Conservation (phyloP, 2,329 filamentous ascomycete species). For the Shiraia sp. region DNA sequence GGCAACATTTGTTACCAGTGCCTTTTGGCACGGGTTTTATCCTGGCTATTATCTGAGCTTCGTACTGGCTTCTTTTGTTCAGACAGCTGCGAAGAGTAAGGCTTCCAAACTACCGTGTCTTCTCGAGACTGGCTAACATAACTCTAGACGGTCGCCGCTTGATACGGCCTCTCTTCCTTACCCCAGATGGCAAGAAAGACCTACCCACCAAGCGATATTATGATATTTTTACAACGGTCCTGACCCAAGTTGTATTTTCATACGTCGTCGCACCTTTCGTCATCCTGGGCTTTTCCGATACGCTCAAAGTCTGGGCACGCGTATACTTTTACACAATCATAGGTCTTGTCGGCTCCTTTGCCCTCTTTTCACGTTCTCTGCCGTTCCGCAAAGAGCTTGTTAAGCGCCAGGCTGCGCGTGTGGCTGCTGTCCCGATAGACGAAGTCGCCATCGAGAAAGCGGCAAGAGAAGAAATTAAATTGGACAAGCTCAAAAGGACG, state of each 20-base stretch:
- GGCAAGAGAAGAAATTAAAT: slow-evolving; percentile 39
- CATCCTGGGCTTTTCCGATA: slow-evolving; percentile 72
- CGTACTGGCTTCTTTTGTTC: slow-evolving; percentile 84
- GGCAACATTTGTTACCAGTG: slow-evolving; percentile 91
- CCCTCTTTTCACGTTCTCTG: slow-evolving; percentile 79
- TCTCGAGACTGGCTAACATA: neutral
- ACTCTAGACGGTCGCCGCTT: slow-evolving; percentile 80
- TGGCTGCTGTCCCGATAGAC: slow-evolving; percentile 26
- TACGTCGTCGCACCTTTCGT: slow-evolving; percentile 87
- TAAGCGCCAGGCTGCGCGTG: slow-evolving; percentile 32
- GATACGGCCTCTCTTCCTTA: slow-evolving; percentile 89
- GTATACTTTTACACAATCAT: slow-evolving; percentile 88
- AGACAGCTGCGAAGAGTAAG: slow-evolving; percentile 92
- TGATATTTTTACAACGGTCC: slow-evolving; percentile 74
- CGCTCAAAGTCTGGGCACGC: slow-evolving; percentile 75
- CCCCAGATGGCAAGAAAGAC: slow-evolving; percentile 64
- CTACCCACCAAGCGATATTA: slow-evolving; percentile 79
- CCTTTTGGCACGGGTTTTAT: slow-evolving; percentile 98
- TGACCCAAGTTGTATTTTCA: slow-evolving; percentile 80
- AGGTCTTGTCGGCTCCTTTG: slow-evolving; percentile 66
- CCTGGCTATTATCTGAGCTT: slow-evolving; percentile 95
- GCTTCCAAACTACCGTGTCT: slow-evolving; percentile 18
- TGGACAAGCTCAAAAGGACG: slow-evolving; percentile 51
- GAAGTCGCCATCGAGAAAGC: slow-evolving; percentile 33
- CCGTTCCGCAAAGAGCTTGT: slow-evolving; percentile 58